Evolutionary conservation across 306 rosid species (phyloP), one percentile per base, ranked within the genome.

Genomic region (Lathyrus tuberosus): DNA sequence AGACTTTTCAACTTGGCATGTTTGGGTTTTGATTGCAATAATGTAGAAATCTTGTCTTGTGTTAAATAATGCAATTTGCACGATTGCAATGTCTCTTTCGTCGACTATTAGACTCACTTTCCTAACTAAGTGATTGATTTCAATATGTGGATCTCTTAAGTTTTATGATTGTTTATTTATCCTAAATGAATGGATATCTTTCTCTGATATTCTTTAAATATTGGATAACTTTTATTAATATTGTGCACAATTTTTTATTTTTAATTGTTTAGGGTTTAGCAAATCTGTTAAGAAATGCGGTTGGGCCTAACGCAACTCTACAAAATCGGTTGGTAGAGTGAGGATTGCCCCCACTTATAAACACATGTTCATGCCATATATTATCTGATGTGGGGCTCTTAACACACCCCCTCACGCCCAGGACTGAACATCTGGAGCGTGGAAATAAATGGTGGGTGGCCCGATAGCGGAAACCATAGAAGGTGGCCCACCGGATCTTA

Each of bases 31-130:
- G 30, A 56, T 42, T 48, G 67, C 79, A 72, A 62, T 63, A 40
- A 65, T 42, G 44, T 59, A 43, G 61, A 67, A 35, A 65, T 30
- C 15, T 61, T 40, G 35, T 42, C 33, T 72, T 65, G 57, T 52
- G 57, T 52, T 65, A 18, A 63, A 64, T 74, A 47, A 69, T 78
- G 53, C 64, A 18, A 17, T 28, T 71, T 78, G 83, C 75, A 61
- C 78, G 76, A 78, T 78, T 1, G 70, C 54, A 5, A 47, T 18
- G 86, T 78, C 83, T 70, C 64, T 74, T 69, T 78, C 74, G 16
- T 72, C 58, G 51, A 38, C 22, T 14, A 63, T 63, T 41, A 12
- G 42, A 49, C 52, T 2, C 41, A 47, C 61, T 59, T 57, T 28
- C 48, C 56, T 42, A n/a, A 30, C 46, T 42, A n/a, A n/a, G 14